Percentiles rank a stretch among this genome's conserved stretches.
Conservation (phyloP, 345 rosid genomes). For the Hibiscus mutabilis region DNA sequence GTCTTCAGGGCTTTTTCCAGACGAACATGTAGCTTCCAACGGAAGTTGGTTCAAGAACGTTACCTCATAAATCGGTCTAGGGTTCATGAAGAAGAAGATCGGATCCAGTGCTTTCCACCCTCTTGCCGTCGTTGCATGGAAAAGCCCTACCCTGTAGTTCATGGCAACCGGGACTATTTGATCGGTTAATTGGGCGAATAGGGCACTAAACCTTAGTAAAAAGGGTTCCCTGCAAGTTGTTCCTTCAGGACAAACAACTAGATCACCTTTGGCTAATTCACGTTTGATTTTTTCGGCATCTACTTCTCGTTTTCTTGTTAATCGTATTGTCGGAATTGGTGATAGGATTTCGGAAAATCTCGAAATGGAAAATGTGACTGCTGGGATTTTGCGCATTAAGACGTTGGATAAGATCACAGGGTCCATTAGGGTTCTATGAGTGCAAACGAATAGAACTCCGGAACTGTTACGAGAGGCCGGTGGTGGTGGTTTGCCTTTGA, state of each 20-base stretch:
- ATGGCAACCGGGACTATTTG: conserved; percentile 83
- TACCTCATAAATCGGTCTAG: conserved; percentile 77
- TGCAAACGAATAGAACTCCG: conserved; percentile 80
- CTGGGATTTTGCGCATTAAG: conserved; percentile 65
- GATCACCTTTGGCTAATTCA: conserved; percentile 50
- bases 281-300: conserved; percentile 62
- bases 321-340: conserved; percentile 79
- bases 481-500: conserved; percentile 71
- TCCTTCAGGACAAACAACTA: conserved; percentile 85
- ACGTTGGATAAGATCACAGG: conserved; percentile 73
- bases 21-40: conserved; percentile 72
- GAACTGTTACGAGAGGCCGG: conserved; percentile 23
- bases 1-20: conserved; percentile 84
- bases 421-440: conserved; percentile 88
- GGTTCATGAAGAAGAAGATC: conserved; percentile 89
- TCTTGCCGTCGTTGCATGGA: conserved; percentile 87
- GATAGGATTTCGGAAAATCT: conserved; percentile 67
- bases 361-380: conserved; percentile 82
- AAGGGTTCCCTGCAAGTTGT: conserved; percentile 93
- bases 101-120: conserved; percentile 92
- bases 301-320: conserved; percentile 58
- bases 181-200: conserved; percentile 76
- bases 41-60: conserved; percentile 85
- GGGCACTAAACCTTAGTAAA: conserved; percentile 68
- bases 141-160: conserved; percentile 76